Evolutionary conservation across 306 rosid genomes (phyloP), one percentile per base, ranked within the genome.

Genomic region (Rubus idaeus): DNA sequence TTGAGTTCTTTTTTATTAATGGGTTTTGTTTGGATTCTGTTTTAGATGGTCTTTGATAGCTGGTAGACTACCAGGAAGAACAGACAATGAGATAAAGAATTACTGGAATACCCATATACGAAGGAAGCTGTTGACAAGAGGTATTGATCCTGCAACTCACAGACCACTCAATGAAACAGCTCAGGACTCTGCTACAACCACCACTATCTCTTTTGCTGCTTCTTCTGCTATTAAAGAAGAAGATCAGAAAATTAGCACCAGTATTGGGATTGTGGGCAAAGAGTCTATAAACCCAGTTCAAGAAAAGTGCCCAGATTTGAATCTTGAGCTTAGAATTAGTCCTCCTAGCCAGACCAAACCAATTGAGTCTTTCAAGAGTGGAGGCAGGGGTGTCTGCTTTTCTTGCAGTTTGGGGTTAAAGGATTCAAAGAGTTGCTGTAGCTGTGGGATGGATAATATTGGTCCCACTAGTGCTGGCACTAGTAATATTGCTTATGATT

Each of bases 71-170:
- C 97, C 99, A 0, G 99, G 99, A 17, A 85, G 99, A 88, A 95
- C 99, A 6, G 99, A 95, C 79, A 96, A 96, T 75, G 99, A 96
- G 89, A 96, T 96, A 66, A 96, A 96, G 89, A 96, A 96, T 17
- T 96, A 96, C 57, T 96, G 99, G 99, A 96, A 96, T 73, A 96
- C 99, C 23, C 99, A 96, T 68, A 96, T 96, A 74, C 87, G 97
- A 76, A 90, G 99, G 80, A 96, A 96, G 91, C 99, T 96, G 51
- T 16, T 96, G 83, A 96, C 80, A 78, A 87, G 96, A 79, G 99
- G 99, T 70, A 91, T 96, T 40, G 99, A 96, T 84, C 99, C 99
- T 20, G 86, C 94, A 39, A 91, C 98, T 72, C 99, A 96, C 57
- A 85, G 90, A 62, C 86, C 94, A 16, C 78, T 96, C 9, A 84